phyloP scores from a whole-genome alignment of 2,329 filamentous ascomycete species.

The Ophiostoma ulmi region DNA sequence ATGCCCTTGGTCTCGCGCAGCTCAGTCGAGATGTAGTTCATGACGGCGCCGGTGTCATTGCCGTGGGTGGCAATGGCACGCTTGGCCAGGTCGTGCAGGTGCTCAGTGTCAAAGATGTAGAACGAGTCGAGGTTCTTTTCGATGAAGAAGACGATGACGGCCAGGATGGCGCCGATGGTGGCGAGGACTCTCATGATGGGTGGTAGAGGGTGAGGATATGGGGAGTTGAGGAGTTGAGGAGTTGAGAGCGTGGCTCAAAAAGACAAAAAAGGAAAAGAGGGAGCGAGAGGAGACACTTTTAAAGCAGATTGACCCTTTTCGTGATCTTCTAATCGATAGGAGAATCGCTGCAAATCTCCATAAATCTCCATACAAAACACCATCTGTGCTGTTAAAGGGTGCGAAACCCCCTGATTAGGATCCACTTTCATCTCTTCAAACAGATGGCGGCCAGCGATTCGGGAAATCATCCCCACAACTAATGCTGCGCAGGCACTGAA shows the following conservation, averaged over 20 bases:
- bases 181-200: constrained; percentile 40
- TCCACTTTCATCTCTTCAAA: neutral
- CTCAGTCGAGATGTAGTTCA: constrained; percentile 64
- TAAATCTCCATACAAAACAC: neutral
- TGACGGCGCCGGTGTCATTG: constrained; percentile 66
- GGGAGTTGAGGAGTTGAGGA: neutral
- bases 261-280: neutral
- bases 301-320: neutral
- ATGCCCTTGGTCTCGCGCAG: constrained; percentile 52
- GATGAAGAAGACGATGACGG: constrained; percentile 49
- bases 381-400: neutral
- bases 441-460: neutral
- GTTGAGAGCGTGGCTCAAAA: neutral
- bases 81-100: constrained; percentile 64
- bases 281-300: neutral
- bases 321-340: neutral
- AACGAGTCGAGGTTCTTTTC: constrained; percentile 58
- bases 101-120: constrained; percentile 68
- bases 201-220: neutral
- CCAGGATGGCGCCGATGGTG: constrained; percentile 50
- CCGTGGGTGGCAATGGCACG: constrained; percentile 63
- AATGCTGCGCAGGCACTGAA: neutral
- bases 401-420: neutral
- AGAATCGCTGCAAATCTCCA: neutral
- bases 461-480: constrained; percentile 3